Percentiles rank a stretch among this genome's conserved stretches.
Evolutionary conservation across 2,329 filamentous ascomycete genomes (phyloP).

Genomic region (Allantophomopsis cytisporea): DNA sequence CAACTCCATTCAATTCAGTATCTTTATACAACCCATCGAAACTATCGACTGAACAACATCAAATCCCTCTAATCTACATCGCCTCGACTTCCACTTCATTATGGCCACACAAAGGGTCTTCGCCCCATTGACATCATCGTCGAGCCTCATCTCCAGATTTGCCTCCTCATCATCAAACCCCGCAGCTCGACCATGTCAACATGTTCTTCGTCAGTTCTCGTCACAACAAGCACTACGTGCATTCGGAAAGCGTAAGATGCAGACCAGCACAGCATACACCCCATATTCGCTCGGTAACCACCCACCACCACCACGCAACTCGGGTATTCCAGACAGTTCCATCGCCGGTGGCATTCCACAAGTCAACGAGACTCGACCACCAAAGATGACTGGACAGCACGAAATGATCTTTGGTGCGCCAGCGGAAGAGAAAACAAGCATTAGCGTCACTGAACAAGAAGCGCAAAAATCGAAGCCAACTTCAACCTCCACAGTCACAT

Average conservation of each 20-base stretch:
- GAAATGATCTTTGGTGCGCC: conserved; percentile 6
- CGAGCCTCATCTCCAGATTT: conserved; percentile 14
- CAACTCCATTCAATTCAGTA: too few species aligned
- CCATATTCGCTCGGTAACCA: conserved; percentile 42
- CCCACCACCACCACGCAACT: conserved; percentile 41
- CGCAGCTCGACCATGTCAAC: conserved; percentile 22
- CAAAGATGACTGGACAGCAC: conserved; percentile 22
- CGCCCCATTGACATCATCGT: conserved; percentile 16
- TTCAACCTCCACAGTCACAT: conserved; percentile 22
- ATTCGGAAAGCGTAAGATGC: conserved; percentile 45
- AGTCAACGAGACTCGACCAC: conserved; percentile 30
- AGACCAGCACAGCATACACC: conserved; percentile 51
- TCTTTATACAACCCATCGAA: too few species aligned
- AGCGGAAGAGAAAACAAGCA: conserved; percentile 19
- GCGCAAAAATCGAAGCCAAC: conserved; percentile 54
- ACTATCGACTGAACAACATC: too few species aligned
- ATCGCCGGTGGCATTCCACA: conserved; percentile 33
- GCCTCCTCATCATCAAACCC: conserved; percentile 15
- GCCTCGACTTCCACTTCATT: not conserved
- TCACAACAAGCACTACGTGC: conserved; percentile 25
- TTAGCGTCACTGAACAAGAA: conserved; percentile 44
- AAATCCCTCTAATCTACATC: too few species aligned
- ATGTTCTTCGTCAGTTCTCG: conserved; percentile 30
- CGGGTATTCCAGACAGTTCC: conserved; percentile 43
- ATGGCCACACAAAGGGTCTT: conserved; percentile 17